Base-by-base conservation (phyloP, 192 early-diverging fungal species). In the Linnemannia hyalina region DNA sequence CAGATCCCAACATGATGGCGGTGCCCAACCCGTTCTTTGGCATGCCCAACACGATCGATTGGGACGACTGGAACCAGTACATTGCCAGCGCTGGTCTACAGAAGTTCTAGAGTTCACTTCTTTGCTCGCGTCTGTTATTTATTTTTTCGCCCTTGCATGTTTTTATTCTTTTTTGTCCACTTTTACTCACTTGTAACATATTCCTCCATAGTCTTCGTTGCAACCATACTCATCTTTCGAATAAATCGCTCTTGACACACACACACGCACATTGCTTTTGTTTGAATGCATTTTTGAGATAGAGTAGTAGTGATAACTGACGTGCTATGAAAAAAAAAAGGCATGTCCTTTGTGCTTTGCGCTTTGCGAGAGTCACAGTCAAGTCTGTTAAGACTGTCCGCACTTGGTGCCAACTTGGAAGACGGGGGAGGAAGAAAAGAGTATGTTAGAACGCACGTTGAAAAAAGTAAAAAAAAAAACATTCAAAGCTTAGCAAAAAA, bases 41-140 rank as follows among this genome's bases (percentile, higher is more conserved):
- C 6, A 86, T 86, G 47, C 84, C 84, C 29, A 80, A 80, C 20
- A 86, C 84, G 7, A 86, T 86, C n/a, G 80, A 86, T 63, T 86
- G 84, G 84, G 84, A 86, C 22, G 84, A 86, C 23, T 86, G 84
- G 84, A 86, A 86, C n/a, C 84, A 78, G n/a, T 86, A 81, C 40
- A 86, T 86, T 69, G 78, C 79, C 29, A 74, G 46, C 36, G 75
- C 84, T 52, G 80, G 79, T 7, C 71, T 86, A 4, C 84, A 86
- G 36, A 86, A 86, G 63, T 68, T 78, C 60, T 80, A 76, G 52
- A 55, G 4, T 52, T 23, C 5, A 32, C 20, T 77, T 16, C 40
- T 13, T 36, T 57, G 41, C 23, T 79, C 36, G 18, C 5, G 54
- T 57, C 36, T 2, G 22, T 11, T 38, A 68, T 74, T 68, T n/a